Evolutionary conservation across 768 basidiomycete species (phyloP).

Genomic region (Lepiota subincarnata): DNA sequence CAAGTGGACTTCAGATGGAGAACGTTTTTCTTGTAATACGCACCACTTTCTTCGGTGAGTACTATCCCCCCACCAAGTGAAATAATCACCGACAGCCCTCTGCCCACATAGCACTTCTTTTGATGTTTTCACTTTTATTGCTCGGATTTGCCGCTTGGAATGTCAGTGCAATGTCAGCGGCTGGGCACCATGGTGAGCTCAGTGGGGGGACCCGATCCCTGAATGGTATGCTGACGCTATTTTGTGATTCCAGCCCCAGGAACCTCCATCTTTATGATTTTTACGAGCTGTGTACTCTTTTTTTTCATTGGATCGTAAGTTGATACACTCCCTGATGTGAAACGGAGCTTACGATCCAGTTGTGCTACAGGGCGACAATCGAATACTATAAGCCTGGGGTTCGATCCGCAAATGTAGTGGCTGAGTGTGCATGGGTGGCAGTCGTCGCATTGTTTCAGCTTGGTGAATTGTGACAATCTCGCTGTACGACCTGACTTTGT

Average conservation of each 20-base stretch:
- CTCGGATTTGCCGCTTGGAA: conserved; percentile 60
- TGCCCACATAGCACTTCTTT: conserved; percentile 36
- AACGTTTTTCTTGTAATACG: conserved; percentile 57
- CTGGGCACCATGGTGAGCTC: conserved; percentile 27
- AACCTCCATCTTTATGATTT: conserved; percentile 44
- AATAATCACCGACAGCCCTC: background rate
- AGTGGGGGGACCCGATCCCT: conserved; percentile 18
- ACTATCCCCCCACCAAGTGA: background rate
- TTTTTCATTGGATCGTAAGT: conserved; percentile 33
- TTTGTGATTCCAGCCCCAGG: conserved; percentile 33
- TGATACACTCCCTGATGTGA: background rate
- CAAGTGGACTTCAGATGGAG: conserved; percentile 20
- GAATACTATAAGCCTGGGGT: conserved; percentile 31
- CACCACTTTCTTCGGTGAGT: conserved; percentile 54
- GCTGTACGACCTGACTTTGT: background rate
- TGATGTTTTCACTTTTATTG: conserved; percentile 47
- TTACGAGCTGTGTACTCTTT: conserved; percentile 39
- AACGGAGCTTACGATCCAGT: background rate
- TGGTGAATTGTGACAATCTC: conserved; percentile 30
- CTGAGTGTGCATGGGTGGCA: conserved; percentile 57
- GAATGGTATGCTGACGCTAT: background rate
- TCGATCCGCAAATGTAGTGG: conserved; percentile 37
- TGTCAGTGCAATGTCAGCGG: conserved; percentile 32
- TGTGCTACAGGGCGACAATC: conserved; percentile 28
- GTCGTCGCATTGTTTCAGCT: conserved; percentile 46